Conservation (phyloP, 306 rosid genomes). For the Cajanus cajan region DNA sequence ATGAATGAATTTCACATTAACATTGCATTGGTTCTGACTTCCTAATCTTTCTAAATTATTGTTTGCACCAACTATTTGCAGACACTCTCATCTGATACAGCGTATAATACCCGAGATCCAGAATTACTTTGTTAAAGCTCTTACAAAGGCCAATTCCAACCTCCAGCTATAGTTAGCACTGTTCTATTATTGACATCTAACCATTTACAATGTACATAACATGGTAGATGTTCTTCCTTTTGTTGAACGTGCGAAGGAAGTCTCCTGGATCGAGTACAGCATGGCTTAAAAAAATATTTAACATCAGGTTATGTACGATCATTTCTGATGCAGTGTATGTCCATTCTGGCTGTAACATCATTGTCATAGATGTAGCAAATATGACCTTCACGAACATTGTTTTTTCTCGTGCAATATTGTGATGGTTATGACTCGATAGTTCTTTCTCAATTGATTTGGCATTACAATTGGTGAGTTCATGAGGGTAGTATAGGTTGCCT, state of each 20-base stretch:
- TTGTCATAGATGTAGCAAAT: conserved; percentile 38
- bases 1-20: neutral
- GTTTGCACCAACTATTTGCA: conserved; percentile 46
- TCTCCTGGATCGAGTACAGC: conserved; percentile 41
- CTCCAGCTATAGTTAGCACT: conserved; percentile 46
- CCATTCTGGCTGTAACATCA: conserved; percentile 29
- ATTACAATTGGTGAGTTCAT: conserved; percentile 20
- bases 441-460: conserved; percentile 29
- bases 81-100: conserved; percentile 71
- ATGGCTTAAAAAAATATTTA: conserved; percentile 31
- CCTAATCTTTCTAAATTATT: conserved; percentile 21
- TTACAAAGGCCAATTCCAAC: conserved; percentile 63
- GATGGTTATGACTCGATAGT: conserved; percentile 31
- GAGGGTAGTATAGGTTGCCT: conserved; percentile 17
- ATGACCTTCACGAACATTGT: conserved; percentile 42
- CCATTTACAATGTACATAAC: conserved; percentile 70
- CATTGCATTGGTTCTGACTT: neutral
- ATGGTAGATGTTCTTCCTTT: conserved; percentile 42
- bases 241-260: conserved; percentile 40
- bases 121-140: conserved; percentile 70
- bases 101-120: conserved; percentile 72
- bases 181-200: conserved; percentile 51
- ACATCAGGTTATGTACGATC: conserved; percentile 35
- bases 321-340: conserved; percentile 31
- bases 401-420: conserved; percentile 32